These are phyloP conservation scores for Ramalina peruviana DNA, from an alignment of 495 filamentous ascomycete species.

Conservation along the genomic window DNA sequence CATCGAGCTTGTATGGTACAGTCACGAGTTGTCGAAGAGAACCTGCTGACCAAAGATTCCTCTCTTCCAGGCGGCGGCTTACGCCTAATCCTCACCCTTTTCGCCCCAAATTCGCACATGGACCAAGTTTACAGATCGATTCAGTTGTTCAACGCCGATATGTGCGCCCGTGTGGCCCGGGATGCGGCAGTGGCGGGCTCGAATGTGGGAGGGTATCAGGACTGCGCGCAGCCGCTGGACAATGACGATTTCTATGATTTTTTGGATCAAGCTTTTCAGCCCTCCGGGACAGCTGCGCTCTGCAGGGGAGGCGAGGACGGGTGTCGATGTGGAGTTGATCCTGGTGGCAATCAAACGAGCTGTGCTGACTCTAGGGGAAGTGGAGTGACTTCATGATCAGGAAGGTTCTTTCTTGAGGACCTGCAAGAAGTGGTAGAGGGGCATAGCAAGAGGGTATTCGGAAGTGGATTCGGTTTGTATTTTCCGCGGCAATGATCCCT, in stretches of 20 bases:
- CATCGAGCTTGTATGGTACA: background rate
- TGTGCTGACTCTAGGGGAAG: too few species aligned
- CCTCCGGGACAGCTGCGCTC: background rate
- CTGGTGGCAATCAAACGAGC: too few species aligned
- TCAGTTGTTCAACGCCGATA: background rate
- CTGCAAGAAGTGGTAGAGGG: too few species aligned
- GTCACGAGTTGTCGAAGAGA: background rate
- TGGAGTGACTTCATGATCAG: too few species aligned
- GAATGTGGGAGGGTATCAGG: background rate
- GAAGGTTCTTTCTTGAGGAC: too few species aligned
- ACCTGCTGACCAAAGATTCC: background rate
- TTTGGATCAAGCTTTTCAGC: background rate
- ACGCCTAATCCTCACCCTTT: background rate
- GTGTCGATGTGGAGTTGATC: too few species aligned
- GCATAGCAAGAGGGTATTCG: too few species aligned
- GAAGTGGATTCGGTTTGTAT: too few species aligned
- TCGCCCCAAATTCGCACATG: background rate
- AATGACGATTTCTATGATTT: conserved; percentile 1
- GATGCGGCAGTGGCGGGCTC: background rate
- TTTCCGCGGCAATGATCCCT: too few species aligned
- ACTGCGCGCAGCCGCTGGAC: background rate
- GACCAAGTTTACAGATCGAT: background rate
- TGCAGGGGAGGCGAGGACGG: too few species aligned
- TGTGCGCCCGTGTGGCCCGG: background rate
- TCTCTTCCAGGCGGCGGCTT: background rate